phyloP scores from a whole-genome alignment of 2,329 filamentous ascomycete species.

The Ophiostoma sp. region DNA sequence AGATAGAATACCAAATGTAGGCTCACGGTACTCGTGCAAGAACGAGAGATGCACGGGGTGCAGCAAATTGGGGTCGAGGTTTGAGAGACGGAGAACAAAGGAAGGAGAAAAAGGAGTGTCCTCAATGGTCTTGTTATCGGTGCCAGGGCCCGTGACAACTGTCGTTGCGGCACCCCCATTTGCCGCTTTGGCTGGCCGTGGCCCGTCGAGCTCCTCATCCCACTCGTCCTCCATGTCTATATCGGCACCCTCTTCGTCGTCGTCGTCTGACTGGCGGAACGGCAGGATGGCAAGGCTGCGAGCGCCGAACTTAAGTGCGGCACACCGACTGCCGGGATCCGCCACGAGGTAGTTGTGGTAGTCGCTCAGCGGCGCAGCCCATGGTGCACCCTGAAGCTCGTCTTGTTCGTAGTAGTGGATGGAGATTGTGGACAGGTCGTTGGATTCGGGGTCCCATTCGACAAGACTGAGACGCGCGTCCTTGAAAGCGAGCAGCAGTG shows the following conservation, averaged over 20 bases:
- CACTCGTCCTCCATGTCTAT: conserved; percentile 80
- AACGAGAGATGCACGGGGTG: conserved; percentile 91
- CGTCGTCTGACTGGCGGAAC: conserved; percentile 69
- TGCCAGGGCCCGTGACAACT: conserved; percentile 39
- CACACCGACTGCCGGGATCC: conserved; percentile 88
- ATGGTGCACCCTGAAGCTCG: conserved; percentile 75
- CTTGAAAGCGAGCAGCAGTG: conserved; percentile 74
- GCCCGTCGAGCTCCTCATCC: conserved; percentile 73
- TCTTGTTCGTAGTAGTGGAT: conserved; percentile 98
- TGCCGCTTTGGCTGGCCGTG: conserved; percentile 47
- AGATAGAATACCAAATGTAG: conserved; percentile 91
- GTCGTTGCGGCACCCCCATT: conserved; percentile 31
- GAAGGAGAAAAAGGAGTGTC: conserved; percentile 79
- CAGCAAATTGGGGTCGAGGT: conserved; percentile 79
- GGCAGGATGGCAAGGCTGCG: conserved; percentile 89
- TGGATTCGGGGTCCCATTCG: conserved; percentile 82
- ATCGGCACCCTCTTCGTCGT: conserved; percentile 69
- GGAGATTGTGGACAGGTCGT: conserved; percentile 78
- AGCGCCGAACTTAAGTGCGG: conserved; percentile 84
- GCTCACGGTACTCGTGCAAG: conserved; percentile 93
- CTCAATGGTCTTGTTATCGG: conserved; percentile 44
- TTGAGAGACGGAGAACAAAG: conserved; percentile 85
- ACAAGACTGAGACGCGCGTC: conserved; percentile 90
- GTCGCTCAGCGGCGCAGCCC: conserved; percentile 68
- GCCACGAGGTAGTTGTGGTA: conserved; percentile 78